Percentiles rank a stretch among this genome's conserved stretches.
phyloP scores from a whole-genome alignment of 148 eudicot species.

The Chenopodium berlandieri region DNA sequence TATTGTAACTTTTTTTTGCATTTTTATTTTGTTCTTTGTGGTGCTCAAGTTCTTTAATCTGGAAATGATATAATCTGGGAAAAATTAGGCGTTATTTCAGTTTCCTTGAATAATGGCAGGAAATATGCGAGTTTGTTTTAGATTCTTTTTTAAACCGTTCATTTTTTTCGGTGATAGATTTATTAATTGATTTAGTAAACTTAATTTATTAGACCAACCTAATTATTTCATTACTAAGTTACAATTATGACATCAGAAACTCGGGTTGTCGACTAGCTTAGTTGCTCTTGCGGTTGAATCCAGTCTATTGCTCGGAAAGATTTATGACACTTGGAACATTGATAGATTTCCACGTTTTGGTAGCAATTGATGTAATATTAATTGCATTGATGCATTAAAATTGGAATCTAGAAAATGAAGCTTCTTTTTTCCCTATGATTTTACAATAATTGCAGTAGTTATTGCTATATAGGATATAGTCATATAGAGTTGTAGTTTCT shows the following conservation, averaged over 20 bases:
- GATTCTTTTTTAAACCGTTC: slow-evolving; percentile 3
- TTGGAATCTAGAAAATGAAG: slow-evolving; percentile 1
- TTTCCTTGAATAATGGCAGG: slow-evolving; percentile 21
- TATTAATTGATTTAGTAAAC: too few species aligned
- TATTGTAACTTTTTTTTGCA: background rate
- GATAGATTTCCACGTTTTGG: too few species aligned
- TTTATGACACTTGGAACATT: too few species aligned
- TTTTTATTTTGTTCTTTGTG: background rate
- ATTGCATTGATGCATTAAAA: background rate
- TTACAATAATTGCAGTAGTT: slow-evolving; percentile 4
- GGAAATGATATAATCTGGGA: background rate
- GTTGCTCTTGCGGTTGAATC: too few species aligned
- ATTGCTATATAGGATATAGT: slow-evolving; percentile 1
- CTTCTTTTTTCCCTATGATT: background rate
- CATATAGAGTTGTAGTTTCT: background rate
- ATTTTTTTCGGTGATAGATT: background rate
- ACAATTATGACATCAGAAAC: too few species aligned
- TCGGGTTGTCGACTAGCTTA: too few species aligned
- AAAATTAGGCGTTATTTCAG: slow-evolving; percentile 10
- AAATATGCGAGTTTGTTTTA: slow-evolving; percentile 12
- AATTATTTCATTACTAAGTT: background rate
- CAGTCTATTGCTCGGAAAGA: too few species aligned
- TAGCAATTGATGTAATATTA: too few species aligned
- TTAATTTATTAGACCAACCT: background rate
- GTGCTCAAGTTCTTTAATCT: background rate